Evolutionary conservation across 2,329 filamentous ascomycete genomes (phyloP).

Genomic region (Lanzia echinophila): DNA sequence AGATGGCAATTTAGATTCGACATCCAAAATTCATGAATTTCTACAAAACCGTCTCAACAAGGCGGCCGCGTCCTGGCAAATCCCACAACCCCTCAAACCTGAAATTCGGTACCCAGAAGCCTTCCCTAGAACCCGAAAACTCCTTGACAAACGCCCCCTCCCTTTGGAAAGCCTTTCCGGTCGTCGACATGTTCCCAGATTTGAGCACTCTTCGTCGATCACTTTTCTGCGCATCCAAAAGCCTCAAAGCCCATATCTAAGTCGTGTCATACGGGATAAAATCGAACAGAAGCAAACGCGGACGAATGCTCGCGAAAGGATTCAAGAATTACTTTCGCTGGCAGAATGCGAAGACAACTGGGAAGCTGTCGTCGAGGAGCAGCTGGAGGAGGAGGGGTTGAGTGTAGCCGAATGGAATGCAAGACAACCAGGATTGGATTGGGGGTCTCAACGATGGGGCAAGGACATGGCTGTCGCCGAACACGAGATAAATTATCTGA

Average conservation of each 20-base stretch:
- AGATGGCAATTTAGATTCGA: slow-evolving; percentile 17
- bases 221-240: slow-evolving; percentile 62
- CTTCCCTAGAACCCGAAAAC: slow-evolving; percentile 33
- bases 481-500: slow-evolving; percentile 19
- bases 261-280: slow-evolving; percentile 50
- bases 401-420: not conserved
- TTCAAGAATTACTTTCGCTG: slow-evolving; percentile 35
- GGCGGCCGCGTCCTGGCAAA: slow-evolving; percentile 1
- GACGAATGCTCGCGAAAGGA: slow-evolving; percentile 32
- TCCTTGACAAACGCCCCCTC: slow-evolving; percentile 45
- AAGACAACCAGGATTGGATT: slow-evolving; percentile 8
- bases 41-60: slow-evolving; percentile 23
- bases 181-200: slow-evolving; percentile 50
- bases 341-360: slow-evolving; percentile 47
- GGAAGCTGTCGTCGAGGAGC: slow-evolving; percentile 32
- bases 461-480: not conserved
- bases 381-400: slow-evolving; percentile 6
- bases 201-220: slow-evolving; percentile 47
- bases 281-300: slow-evolving; percentile 38
- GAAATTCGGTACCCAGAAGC: slow-evolving; percentile 18
- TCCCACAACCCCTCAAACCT: slow-evolving; percentile 7
- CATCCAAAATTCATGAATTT: slow-evolving; percentile 28
- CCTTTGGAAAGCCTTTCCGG: slow-evolving; percentile 44
- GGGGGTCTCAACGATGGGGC: slow-evolving; percentile 6
- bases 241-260: slow-evolving; percentile 55